These are phyloP conservation scores for Aristolochia contorta DNA, from an alignment of 164 flowering plant genomes.

Conservation along the genomic window DNA sequence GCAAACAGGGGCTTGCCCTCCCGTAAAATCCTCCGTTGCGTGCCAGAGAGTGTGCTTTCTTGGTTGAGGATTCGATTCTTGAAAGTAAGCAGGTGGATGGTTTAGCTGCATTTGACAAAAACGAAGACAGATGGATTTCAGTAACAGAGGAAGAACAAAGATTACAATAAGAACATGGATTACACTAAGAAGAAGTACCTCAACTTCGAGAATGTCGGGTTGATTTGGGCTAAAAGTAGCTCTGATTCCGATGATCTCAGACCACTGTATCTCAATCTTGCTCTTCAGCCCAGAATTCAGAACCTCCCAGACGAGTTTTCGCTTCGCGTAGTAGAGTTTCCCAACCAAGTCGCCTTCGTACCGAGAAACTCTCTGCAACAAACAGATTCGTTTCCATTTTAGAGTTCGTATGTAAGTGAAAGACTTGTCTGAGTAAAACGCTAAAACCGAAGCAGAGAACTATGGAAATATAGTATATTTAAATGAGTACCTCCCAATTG, in stretches of 20 bases:
- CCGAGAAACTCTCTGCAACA: conserved; percentile 51
- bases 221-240: conserved; percentile 54
- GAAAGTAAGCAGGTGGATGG: conserved; percentile 58
- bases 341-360: conserved; percentile 87
- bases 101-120: conserved; percentile 26
- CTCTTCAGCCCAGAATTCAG: conserved; percentile 75
- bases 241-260: conserved; percentile 63
- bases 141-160: too few relatives aligned
- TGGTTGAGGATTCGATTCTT: conserved; percentile 85
- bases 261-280: conserved; percentile 87
- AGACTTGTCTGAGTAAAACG: neutral
- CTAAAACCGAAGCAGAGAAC: neutral
- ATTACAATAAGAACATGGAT: too few relatives aligned
- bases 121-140: too few relatives aligned
- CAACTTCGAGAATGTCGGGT: conserved; percentile 54
- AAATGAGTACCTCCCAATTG: conserved; percentile 63
- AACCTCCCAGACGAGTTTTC: conserved; percentile 87
- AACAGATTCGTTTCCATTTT: neutral
- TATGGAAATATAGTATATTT: neutral
- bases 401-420: neutral
- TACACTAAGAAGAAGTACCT: conserved; percentile 26
- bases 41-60: conserved; percentile 87
- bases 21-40: conserved; percentile 70
- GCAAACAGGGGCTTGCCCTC: conserved; percentile 58
- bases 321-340: conserved; percentile 78